Base-by-base conservation (phyloP, 1,284 basidiomycete species). In the Singerocomus inundabilis region DNA sequence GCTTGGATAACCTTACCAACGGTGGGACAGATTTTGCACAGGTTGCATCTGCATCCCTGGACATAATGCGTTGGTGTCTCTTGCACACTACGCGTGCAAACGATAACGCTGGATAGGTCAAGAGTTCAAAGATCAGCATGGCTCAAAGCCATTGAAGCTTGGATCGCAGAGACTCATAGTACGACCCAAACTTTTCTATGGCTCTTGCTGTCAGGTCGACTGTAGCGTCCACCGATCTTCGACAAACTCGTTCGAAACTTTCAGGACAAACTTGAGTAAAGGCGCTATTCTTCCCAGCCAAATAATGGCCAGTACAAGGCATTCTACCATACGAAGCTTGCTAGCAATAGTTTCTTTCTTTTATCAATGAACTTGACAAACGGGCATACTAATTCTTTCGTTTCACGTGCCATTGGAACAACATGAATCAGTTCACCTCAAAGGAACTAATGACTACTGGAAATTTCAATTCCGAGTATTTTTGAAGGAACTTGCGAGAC, bases 21-120 rank as follows among this genome's bases (percentile, higher is more conserved):
- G 81, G 51, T 83, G 82, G 32, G 78, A 76, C n/a, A 55, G 88
- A 88, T 69, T 86, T 87, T 57, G 68, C 70, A 32, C 82, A n/a
- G n/a, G n/a, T n/a, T n/a, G n/a, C n/a, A n/a, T n/a, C 84, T 10
- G 68, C 72, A 8, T 84, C 79, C 66, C 57, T 85, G 49, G 74
- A 76, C 56, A 65, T 82, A 54, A 76, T 79, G 48, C 45, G 70
- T 64, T 6, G n/a, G 35, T 30, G 18, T 13, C 12, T 24, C 33
- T 26, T 18, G 4, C 18, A 21, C 18, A 12, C 28, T n/a, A n/a
- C n/a, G 2, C 10, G 28, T 44, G 34, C 35, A 44, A 3, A 18
- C 28, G 13, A 33, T 53, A 32, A 52, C 44, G 29, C n/a, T n/a
- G n/a, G n/a, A 36, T 25, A 32, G 34, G 36, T 15, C 45, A 50